Evolutionary conservation across 2,329 filamentous ascomycete species (phyloP).

Genomic region (Ophiocordyceps camponoti-leonardi): DNA sequence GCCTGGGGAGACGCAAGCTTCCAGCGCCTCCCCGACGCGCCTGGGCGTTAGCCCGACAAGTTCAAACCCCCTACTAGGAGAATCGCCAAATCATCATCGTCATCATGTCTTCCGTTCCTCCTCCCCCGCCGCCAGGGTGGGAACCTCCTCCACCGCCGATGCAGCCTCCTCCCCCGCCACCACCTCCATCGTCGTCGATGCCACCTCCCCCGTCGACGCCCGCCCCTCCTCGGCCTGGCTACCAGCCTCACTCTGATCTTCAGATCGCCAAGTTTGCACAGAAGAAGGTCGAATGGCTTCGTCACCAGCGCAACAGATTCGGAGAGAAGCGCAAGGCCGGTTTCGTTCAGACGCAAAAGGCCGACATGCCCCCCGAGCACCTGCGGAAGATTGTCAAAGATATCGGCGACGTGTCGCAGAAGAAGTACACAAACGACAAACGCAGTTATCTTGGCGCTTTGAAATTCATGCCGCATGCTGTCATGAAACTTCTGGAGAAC

Average conservation of each 20-base stretch:
- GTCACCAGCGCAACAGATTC: conserved; percentile 78
- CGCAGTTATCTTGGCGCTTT: conserved; percentile 90
- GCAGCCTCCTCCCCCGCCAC: conserved; percentile 33
- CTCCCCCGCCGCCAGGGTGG: conserved; percentile 42
- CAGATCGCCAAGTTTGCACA: conserved; percentile 89
- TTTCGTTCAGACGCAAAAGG: conserved; percentile 95
- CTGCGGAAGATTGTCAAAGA: conserved; percentile 95
- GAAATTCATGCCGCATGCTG: conserved; percentile 98
- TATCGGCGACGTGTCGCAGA: conserved; percentile 97
- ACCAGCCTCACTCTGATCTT: conserved; percentile 63
- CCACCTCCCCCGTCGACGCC: conserved; percentile 29
- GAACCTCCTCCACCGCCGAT: conserved; percentile 24
- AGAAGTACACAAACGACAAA: conserved; percentile 98
- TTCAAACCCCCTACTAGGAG: conserved; percentile 6
- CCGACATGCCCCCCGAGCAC: conserved; percentile 97
- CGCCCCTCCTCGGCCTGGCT: conserved; percentile 70
- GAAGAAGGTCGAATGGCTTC: conserved; percentile 98
- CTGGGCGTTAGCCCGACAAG: conserved; percentile 15
- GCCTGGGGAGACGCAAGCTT: conserved; percentile 5
- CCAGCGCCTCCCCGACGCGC: conserved; percentile 15
- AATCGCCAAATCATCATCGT: conserved; percentile 13
- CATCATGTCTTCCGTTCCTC: conserved; percentile 33
- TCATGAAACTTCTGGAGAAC: conserved; percentile 92
- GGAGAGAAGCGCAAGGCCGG: conserved; percentile 94
- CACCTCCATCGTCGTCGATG: conserved; percentile 16